Base-by-base conservation (phyloP, 352 stramenopile species). In the Phytophthora europaea region DNA sequence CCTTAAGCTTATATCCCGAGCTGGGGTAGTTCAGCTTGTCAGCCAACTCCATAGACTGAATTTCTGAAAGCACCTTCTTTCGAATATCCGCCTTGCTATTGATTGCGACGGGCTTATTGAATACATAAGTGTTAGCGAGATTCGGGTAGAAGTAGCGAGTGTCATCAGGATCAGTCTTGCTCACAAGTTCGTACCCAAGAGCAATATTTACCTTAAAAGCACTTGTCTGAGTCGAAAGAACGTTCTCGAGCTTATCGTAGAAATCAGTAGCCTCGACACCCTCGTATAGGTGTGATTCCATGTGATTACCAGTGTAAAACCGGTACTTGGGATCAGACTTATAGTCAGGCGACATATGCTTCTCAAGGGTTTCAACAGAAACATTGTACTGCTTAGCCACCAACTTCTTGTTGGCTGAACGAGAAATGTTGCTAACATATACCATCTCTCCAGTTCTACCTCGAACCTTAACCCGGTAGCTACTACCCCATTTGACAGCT, bases 201-300 rank as follows among this genome's bases (percentile, higher is more conserved):
- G 52, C 40, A 63, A 70, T 28, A 53, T 70, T 62, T 28, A 63
- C 13, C 28, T 63, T 62, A 33, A 47, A 70, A 28, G 53, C 53
- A 52, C 20, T 57, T 13, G 12, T 51, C 33, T 59, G 60, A 28
- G 2, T 66, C 26, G 4, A 6, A 26, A 26, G 23, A 1, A 26
- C 23, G 23, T 26, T 26, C 23, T 26, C 23, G 2, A 26, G 23
- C 23, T 26, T 26, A 2, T 26, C 23, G 2, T 26, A 26, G 23
- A 26, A 26, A 2, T 26, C 23, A 1, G 23, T 2, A 26, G 23
- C 23, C 2, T 1, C 1, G 23, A 26, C 2, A 2, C 23, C 23
- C 23, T 26, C 23, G 23, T 26, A 26, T 2, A 26, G 2, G 23
- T 26, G 23, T 2, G 23, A 26, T 2, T 26, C 23, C 23, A 2